Evolutionary conservation across 2,329 filamentous ascomycete species (phyloP).

Genomic region (Arthroderma sp.): DNA sequence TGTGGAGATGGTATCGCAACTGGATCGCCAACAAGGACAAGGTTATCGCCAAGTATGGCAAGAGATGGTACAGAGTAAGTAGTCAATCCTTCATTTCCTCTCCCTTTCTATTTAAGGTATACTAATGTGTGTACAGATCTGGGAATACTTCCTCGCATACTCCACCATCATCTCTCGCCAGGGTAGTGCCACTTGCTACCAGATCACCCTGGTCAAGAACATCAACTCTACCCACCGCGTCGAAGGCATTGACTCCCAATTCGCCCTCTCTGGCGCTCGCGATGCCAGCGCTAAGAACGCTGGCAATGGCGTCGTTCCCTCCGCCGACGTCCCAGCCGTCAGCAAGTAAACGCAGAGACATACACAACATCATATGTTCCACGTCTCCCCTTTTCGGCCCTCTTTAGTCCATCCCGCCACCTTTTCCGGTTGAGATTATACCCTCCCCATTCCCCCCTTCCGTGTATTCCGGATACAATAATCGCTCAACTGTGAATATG

Average conservation of each 20-base stretch:
- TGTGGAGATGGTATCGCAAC: constrained; percentile 98
- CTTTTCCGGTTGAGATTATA: no score
- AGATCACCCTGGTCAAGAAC: constrained; percentile 80
- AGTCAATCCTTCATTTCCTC: constrained; percentile 4
- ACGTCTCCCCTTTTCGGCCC: no score
- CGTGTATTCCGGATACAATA: no score
- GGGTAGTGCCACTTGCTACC: constrained; percentile 72
- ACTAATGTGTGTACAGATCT: constrained; percentile 45
- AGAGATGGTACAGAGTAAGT: constrained; percentile 85
- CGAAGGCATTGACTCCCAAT: constrained; percentile 58
- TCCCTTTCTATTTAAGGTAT: not conserved
- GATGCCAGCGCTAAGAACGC: constrained; percentile 28
- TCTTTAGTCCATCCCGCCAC: no score
- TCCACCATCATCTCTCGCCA: constrained; percentile 75
- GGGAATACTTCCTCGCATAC: constrained; percentile 82
- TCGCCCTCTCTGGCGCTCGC: constrained; percentile 54
- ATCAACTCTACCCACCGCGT: constrained; percentile 75
- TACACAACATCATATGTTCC: no score
- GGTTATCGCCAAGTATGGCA: constrained; percentile 87
- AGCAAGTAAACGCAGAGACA: not conserved
- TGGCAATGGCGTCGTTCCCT: constrained; percentile 18
- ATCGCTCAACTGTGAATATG: no score
- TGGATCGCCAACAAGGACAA: constrained; percentile 91
- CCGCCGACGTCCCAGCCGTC: constrained; percentile 2
- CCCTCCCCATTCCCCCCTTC: no score